These are phyloP conservation scores for Penicillium brasilianum DNA, from an alignment of 2,329 filamentous ascomycete species.

Conservation along the genomic window DNA sequence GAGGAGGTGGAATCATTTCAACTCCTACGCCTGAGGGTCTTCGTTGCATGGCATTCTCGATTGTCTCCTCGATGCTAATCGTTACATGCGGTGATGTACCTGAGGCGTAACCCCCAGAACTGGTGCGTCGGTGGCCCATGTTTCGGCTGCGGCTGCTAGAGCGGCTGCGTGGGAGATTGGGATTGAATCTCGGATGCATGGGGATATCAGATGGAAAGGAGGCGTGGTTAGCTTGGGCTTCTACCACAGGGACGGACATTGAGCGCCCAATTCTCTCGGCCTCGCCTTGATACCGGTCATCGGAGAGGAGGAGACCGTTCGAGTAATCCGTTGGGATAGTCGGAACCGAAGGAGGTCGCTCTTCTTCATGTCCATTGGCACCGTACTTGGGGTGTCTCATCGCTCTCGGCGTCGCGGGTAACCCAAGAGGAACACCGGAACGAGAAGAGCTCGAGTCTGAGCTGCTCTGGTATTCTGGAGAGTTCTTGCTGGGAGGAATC, in stretches of 20 bases:
- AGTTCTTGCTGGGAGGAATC: constrained; percentile 42
- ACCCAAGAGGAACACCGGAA: constrained; percentile 65
- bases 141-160: constrained; percentile 47
- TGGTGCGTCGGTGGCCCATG: constrained; percentile 37
- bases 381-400: constrained; percentile 78
- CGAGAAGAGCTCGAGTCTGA: constrained; percentile 49
- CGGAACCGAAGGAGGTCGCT: constrained; percentile 59
- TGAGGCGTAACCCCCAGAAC: constrained; percentile 33
- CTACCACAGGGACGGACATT: constrained; percentile 46
- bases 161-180: constrained; percentile 46
- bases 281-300: constrained; percentile 45
- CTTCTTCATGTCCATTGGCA: constrained; percentile 48
- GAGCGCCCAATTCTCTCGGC: constrained; percentile 44
- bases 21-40: constrained; percentile 20
- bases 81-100: constrained; percentile 47
- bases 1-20: constrained; percentile 31
- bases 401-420: constrained; percentile 89
- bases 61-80: constrained; percentile 60
- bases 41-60: constrained; percentile 45
- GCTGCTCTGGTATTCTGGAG: constrained; percentile 46
- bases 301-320: constrained; percentile 40
- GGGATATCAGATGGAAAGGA: constrained; percentile 41
- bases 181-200: constrained; percentile 49
- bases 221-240: constrained; percentile 29
- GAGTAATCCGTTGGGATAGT: constrained; percentile 57